Evolutionary conservation across 2,329 filamentous ascomycete species (phyloP), one percentile per base, ranked within the genome.

Genomic region (Aquanectria penicillioides): DNA sequence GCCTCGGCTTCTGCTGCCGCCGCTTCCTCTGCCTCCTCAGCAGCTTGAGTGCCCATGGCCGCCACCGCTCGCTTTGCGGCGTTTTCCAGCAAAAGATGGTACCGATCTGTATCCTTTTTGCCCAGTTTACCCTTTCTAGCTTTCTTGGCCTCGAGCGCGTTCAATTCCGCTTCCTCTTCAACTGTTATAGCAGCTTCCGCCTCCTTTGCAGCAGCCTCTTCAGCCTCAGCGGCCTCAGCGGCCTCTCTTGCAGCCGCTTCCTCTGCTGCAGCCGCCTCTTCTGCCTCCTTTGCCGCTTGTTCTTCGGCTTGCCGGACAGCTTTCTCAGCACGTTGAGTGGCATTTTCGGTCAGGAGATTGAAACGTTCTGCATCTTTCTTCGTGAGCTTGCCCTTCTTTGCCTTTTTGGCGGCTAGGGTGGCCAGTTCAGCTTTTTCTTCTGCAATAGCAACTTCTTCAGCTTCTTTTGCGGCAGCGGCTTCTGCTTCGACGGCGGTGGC

Each of bases 71-170:
- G 73, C 56, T 67, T 68, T 15, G 68, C 70, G 22, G 73, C 69
- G 23, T 71, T 76, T 31, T 73, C 72, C n/a, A 8, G 71, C 74
- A 8, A 82, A 67, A 6, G 66, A 62, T 77, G 73, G 25, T 78
- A 73, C 55, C 78, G 81, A 59, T 83, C 79, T 40, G 81, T 72
- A 34, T 81, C 80, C 55, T 75, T 81, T 59, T 78, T 83, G 3
- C 66, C 69, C 10, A 81, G 65, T 57, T 75, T 83, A 48, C 74
- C 72, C 68, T 81, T 86, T 64, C 80, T 82, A 2, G 76, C 75
- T 64, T 82, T 84, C 66, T 83, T 86, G 3, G 48, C 33, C 22
- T 58, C 55, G 9, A 58, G 41, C 5, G 43, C 57, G 57, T 66
- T 22, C 3, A 61, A 57, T 40, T 61, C 67, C 48, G 59, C 53